These are phyloP conservation scores for Drechslerella dactyloides DNA, from an alignment of 2,329 filamentous ascomycete species.

Conservation along the genomic window DNA sequence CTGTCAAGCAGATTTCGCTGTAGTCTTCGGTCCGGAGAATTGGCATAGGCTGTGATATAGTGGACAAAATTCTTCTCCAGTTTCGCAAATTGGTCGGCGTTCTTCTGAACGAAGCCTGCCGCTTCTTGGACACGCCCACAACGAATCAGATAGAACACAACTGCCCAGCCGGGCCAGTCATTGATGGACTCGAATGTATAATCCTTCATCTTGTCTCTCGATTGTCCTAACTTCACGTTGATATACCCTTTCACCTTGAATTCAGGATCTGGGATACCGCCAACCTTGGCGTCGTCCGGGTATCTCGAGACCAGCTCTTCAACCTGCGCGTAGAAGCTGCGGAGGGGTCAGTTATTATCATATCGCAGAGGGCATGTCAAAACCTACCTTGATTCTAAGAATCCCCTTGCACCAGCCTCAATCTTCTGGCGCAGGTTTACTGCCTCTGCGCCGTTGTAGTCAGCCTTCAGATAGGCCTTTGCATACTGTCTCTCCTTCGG, in stretches of 20 bases:
- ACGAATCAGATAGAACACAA: conserved; percentile 89
- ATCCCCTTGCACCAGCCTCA: conserved; percentile 53
- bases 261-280: conserved; percentile 82
- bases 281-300: conserved; percentile 84
- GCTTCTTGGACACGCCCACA: conserved; percentile 85
- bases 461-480: conserved; percentile 52
- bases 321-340: conserved; percentile 73
- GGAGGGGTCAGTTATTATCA: conserved; percentile 18
- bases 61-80: conserved; percentile 88
- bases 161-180: conserved; percentile 69
- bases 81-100: conserved; percentile 80
- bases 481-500: conserved; percentile 53
- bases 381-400: conserved; percentile 55
- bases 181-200: conserved; percentile 54
- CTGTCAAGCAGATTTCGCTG: conserved; percentile 80
- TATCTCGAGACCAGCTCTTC: conserved; percentile 80
- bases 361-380: conserved; percentile 41
- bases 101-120: conserved; percentile 80
- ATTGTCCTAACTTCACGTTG: conserved; percentile 54
- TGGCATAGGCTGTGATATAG: conserved; percentile 80
- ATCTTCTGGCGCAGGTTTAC: conserved; percentile 53
- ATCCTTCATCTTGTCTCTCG: conserved; percentile 53
- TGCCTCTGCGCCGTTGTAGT: conserved; percentile 53
- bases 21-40: conserved; percentile 75
- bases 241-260: conserved; percentile 95